Evolutionary conservation across 305 asterid species (phyloP).

Genomic region (Solanum hybrid): DNA sequence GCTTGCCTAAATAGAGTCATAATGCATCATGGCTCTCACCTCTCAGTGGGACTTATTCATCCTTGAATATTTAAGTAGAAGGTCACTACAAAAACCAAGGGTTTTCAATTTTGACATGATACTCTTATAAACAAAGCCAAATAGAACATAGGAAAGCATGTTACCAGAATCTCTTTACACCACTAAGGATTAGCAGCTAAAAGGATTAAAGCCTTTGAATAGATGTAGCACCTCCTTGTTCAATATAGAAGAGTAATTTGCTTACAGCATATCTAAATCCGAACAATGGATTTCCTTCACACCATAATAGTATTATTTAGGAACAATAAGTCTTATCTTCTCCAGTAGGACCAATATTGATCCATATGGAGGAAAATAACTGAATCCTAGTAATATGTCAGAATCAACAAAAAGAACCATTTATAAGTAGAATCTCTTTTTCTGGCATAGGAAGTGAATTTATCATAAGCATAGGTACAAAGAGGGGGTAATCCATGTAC

Average conservation of each 20-base stretch:
- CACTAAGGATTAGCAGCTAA: not conserved
- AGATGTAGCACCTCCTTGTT: not conserved
- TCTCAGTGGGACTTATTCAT: not conserved
- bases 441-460: not conserved
- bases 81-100: not conserved
- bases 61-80: not conserved
- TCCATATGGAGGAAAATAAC: not conserved
- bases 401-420: not conserved
- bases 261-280: not conserved
- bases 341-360: not conserved
- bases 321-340: not conserved
- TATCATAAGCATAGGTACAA: not conserved
- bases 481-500: not conserved
- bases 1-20: not conserved
- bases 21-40: not conserved
- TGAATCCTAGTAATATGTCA: not conserved
- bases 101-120: not conserved
- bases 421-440: not conserved
- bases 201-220: not conserved
- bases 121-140: not conserved
- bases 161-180: not conserved
- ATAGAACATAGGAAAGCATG: not conserved
- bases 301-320: not conserved
- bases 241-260: not conserved
- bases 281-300: not conserved